Evolutionary conservation across 192 early-diverging fungal genomes (phyloP).

Genomic region (Podila minutissima): DNA sequence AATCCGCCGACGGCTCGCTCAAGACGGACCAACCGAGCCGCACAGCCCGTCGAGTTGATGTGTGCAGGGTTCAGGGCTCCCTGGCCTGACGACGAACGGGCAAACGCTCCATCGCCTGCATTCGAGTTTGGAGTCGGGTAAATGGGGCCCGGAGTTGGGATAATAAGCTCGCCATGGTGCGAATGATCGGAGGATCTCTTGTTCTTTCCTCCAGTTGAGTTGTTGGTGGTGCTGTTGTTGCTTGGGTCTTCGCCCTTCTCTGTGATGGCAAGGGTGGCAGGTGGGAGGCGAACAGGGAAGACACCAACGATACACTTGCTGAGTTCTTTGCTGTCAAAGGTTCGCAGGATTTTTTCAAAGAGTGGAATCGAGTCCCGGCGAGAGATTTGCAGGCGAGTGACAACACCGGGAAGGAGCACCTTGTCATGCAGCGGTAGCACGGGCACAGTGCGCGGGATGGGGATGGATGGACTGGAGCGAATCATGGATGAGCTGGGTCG

Average conservation of each 20-base stretch:
- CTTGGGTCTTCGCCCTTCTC: not conserved
- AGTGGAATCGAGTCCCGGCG: conserved; percentile 64
- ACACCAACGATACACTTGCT: conserved; percentile 56
- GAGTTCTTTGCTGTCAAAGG: conserved; percentile 51
- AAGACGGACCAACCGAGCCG: conserved; percentile 60
- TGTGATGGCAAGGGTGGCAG: not conserved
- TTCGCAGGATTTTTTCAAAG: conserved; percentile 55
- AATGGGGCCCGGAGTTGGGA: conserved; percentile 17
- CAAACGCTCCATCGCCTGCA: not conserved
- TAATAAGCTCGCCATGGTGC: conserved; percentile 5
- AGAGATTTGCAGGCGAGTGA: conserved; percentile 66
- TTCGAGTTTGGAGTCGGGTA: conserved; percentile 10
- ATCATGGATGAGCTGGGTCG: conserved; percentile 7
- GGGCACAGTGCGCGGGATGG: conserved; percentile 57
- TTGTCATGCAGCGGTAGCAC: conserved; percentile 62
- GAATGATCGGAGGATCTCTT: not conserved
- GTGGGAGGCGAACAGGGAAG: conserved; percentile 23
- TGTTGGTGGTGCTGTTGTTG: conserved; percentile 11
- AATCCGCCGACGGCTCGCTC: conserved; percentile 70
- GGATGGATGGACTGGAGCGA: conserved; percentile 33
- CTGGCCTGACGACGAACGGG: not conserved
- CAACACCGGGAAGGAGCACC: conserved; percentile 72
- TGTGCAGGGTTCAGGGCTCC: conserved; percentile 13
- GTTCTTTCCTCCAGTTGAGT: not conserved
- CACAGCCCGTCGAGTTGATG: conserved; percentile 57